Conservation (phyloP, 1,284 basidiomycete genomes). For the Cutaneotrichosporon curvatum region DNA sequence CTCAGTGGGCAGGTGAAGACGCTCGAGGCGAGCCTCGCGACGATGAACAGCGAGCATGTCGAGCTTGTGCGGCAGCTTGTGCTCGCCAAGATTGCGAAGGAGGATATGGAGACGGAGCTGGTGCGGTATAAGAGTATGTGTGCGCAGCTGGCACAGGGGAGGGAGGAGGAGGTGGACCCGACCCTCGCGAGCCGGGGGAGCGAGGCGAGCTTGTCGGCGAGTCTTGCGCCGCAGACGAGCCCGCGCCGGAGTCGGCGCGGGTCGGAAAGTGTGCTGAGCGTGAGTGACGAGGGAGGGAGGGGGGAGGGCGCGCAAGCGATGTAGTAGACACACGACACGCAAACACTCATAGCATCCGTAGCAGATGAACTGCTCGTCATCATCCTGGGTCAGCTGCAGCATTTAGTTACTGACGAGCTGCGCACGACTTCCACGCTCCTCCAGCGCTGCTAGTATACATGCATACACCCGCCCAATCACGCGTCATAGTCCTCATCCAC, state of each 20-base stretch:
- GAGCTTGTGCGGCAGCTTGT: conserved; percentile 74
- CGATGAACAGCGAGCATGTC: conserved; percentile 53
- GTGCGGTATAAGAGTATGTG: conserved; percentile 85
- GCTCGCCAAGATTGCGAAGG: conserved; percentile 71
- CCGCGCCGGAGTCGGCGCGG: background rate
- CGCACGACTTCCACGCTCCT: too few species aligned
- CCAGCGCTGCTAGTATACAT: background rate
- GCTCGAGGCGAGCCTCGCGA: conserved; percentile 67
- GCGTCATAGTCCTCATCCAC: conserved; percentile 44
- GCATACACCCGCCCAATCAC: conserved; percentile 5
- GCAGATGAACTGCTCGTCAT: too few species aligned
- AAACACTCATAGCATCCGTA: too few species aligned
- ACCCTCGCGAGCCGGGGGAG: conserved; percentile 5
- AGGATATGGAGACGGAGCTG: conserved; percentile 82
- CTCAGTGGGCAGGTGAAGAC: conserved; percentile 75
- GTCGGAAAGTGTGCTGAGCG: background rate
- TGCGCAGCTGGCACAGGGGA: conserved; percentile 39
- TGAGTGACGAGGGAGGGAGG: background rate
- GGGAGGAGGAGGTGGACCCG: conserved; percentile 6
- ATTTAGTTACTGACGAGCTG: too few species aligned
- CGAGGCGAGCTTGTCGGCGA: background rate
- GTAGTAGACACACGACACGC: too few species aligned
- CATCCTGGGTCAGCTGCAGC: too few species aligned
- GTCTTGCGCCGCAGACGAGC: background rate
- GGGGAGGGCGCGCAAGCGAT: background rate